These are phyloP conservation scores for Mycocentrospora acerina DNA, from an alignment of 2,329 filamentous ascomycete species.

Conservation along the genomic window DNA sequence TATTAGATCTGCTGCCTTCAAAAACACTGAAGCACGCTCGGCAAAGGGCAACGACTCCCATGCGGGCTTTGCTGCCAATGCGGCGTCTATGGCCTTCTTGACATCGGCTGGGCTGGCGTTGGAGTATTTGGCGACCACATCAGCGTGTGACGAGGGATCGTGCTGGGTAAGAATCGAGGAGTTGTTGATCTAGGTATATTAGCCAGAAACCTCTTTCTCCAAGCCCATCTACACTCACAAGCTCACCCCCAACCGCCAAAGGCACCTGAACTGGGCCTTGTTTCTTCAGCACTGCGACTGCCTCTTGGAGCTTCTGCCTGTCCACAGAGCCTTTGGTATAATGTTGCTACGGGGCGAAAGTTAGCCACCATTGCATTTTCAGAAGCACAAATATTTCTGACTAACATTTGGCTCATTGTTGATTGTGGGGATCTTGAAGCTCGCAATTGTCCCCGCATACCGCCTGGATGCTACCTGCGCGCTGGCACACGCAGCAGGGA, in stretches of 20 bases:
- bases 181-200: slow-evolving; percentile 61
- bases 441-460: slow-evolving; percentile 64
- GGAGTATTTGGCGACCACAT: slow-evolving; percentile 79
- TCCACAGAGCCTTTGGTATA: slow-evolving; percentile 83
- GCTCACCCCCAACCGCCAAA: slow-evolving; percentile 78
- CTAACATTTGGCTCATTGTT: slow-evolving; percentile 94
- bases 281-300: slow-evolving; percentile 69
- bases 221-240: slow-evolving; percentile 53
- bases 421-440: slow-evolving; percentile 84
- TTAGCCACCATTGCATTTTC: slow-evolving; percentile 3
- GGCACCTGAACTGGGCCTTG: slow-evolving; percentile 76
- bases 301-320: slow-evolving; percentile 72
- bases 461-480: slow-evolving; percentile 29
- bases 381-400: not conserved
- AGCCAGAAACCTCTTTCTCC: slow-evolving; percentile 3
- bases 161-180: slow-evolving; percentile 68
- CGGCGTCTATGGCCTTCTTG: slow-evolving; percentile 75
- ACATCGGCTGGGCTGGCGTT: slow-evolving; percentile 78
- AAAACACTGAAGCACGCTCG: slow-evolving; percentile 88
- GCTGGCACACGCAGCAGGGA: slow-evolving; percentile 24
- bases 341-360: slow-evolving; percentile 67
- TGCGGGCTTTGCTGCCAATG: slow-evolving; percentile 78
- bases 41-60: slow-evolving; percentile 89
- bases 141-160: slow-evolving; percentile 79
- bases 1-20: slow-evolving; percentile 92